Evolutionary conservation across 805 yeast genomes (phyloP), one percentile per base, ranked within the genome.

Genomic region (Cyberlindnera xylosilytica): DNA sequence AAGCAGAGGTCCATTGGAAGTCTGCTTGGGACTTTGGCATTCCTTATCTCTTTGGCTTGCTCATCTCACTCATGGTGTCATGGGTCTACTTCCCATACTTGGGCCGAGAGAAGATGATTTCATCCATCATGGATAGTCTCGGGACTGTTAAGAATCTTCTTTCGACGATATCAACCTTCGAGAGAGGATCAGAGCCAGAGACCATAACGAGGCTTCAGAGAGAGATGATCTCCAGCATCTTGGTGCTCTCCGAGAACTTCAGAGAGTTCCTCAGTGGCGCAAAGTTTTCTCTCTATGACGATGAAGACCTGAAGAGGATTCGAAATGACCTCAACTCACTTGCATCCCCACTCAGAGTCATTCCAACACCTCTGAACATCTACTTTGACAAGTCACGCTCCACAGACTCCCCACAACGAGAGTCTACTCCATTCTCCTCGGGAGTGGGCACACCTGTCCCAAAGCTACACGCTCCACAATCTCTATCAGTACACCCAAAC

Each of bases 41-140:
- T 7, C 75, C 79, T 0, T 72, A 69, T 44, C 44, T 68, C 0
- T 69, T 72, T 50, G 79, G 79, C 2, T 42, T 71, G 3, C 26
- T 67, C 13, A 38, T 71, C 1, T 64, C 74, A 0, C 41, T 72
- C 11, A 19, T 62, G 1, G 61, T 68, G 2, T 66, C 71, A 32
- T 28, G 64, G 4, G 3, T 55, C 4, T 49, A 70, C 15, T 63
- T 60, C 39, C 78, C 79, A 6, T 67, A 65, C 27, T 47, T 64
- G 27, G 74, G 76, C n/a, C 67, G 69, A 39, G 45, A 55, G 12
- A 58, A 56, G 32, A 41, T 69, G 11, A 51, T 63, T 20, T 41
- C 42, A 1, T 53, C 63, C 5, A 49, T 67, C 12, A 44, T 54
- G 7, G 40, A 46, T 1, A 51, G 69, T 1, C 41, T 61, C 2